Conservation (phyloP, 2,329 filamentous ascomycete species). For the Diplocarpon mali region DNA sequence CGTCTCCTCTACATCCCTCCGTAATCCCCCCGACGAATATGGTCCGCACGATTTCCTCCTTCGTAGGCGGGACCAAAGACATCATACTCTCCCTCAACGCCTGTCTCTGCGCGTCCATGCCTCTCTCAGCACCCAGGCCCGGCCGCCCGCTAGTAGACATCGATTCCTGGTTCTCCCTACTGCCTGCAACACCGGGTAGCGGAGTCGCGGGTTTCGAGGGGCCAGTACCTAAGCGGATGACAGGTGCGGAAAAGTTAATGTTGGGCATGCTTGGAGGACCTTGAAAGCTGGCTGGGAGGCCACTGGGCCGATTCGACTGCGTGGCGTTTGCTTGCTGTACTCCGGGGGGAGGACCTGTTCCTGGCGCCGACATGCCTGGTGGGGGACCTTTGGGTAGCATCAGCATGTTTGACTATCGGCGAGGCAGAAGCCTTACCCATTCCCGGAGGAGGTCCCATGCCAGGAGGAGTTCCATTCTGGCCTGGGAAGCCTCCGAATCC, state of each 20-base stretch:
- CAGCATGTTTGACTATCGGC: conserved; percentile 7
- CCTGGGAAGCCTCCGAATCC: conserved; percentile 62
- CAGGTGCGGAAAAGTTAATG: conserved; percentile 95
- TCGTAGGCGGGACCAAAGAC: conserved; percentile 68
- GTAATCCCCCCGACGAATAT: conserved; percentile 85
- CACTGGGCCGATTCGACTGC: conserved; percentile 69
- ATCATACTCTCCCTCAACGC: conserved; percentile 58
- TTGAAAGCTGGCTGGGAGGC: conserved; percentile 75
- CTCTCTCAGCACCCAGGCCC: conserved; percentile 32
- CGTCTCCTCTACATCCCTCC: conserved; percentile 64
- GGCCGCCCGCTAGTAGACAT: conserved; percentile 28
- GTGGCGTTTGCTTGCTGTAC: conserved; percentile 63
- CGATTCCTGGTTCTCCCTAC: conserved; percentile 36
- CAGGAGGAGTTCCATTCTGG: conserved; percentile 43
- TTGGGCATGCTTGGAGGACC: conserved; percentile 86
- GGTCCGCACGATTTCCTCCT: conserved; percentile 84
- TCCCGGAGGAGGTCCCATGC: conserved; percentile 69
- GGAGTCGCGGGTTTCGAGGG: conserved; percentile 47
- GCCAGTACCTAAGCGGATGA: conserved; percentile 82
- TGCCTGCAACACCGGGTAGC: conserved; percentile 30
- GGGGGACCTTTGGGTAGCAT: conserved; percentile 47
- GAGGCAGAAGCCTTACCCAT: conserved; percentile 49
- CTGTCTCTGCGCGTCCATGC: conserved; percentile 54
- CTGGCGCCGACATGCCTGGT: conserved; percentile 73
- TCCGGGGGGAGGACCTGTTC: conserved; percentile 67